A percentile compares a stretch with the other conserved stretches of the same genome.
These are phyloP conservation scores for Xylaria palmicola DNA, from an alignment of 495 filamentous ascomycete genomes.

Conservation along the genomic window DNA sequence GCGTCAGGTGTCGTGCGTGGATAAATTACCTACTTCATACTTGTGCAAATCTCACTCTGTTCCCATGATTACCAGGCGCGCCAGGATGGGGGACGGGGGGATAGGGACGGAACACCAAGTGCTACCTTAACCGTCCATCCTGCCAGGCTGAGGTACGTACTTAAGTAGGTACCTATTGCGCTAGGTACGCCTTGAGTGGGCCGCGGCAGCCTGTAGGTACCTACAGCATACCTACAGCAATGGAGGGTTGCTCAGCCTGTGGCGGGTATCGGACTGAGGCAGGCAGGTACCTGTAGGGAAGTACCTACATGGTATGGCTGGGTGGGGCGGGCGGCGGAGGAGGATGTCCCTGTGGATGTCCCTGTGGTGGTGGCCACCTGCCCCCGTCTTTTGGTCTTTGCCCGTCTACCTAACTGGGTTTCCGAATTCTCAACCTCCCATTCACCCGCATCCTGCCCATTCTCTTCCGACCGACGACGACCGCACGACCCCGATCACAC, in stretches of 20 bases:
- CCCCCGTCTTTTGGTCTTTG: conserved; percentile 9
- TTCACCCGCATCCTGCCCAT: conserved; percentile 1
- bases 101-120: no score
- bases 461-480: conserved; percentile 8
- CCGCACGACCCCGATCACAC: not conserved
- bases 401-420: conserved; percentile 14
- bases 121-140: no score
- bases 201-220: not conserved
- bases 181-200: not conserved
- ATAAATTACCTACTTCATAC: not conserved
- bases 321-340: conserved; percentile 1
- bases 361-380: conserved; percentile 7
- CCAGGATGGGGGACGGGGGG: no score
- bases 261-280: not conserved
- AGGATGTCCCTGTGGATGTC: conserved; percentile 4
- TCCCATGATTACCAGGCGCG: not conserved
- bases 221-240: not conserved
- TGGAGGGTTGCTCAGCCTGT: no score
- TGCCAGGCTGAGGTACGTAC: no score
- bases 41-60: not conserved
- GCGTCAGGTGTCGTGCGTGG: not conserved
- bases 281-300: not conserved
- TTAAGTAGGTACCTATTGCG: no score
- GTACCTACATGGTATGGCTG: not conserved
- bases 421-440: conserved; percentile 19